Percentiles rank a stretch among this genome's conserved stretches.
These are phyloP conservation scores for Pyrenula aspistea DNA, from an alignment of 495 filamentous ascomycete species.

Conservation along the genomic window DNA sequence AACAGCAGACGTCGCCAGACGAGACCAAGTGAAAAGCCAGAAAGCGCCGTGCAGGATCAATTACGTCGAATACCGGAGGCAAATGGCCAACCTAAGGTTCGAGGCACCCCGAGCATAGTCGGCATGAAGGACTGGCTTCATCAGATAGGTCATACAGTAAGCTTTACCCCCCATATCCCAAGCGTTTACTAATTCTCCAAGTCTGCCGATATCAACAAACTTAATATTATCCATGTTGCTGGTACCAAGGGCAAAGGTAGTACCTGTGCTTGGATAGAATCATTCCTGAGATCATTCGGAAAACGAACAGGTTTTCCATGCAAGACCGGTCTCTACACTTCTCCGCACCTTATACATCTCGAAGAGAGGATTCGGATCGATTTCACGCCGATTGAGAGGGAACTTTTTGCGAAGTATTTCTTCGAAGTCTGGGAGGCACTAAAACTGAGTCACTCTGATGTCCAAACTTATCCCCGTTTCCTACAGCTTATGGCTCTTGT, in stretches of 20 bases:
- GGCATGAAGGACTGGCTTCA: neutral
- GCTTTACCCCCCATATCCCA: neutral
- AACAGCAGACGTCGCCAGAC: neutral
- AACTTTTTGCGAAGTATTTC: conserved; percentile 47
- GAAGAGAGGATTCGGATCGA: conserved; percentile 57
- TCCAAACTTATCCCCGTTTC: conserved; percentile 35
- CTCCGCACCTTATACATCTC: conserved; percentile 48
- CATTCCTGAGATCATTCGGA: conserved; percentile 21
- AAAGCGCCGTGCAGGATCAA: neutral
- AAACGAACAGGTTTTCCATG: conserved; percentile 19
- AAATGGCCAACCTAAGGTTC: neutral
- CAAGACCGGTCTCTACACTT: conserved; percentile 53
- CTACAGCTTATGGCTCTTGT: conserved; percentile 58
- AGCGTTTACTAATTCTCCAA: conserved; percentile 1
- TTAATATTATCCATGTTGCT: conserved; percentile 34
- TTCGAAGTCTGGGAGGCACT: conserved; percentile 55
- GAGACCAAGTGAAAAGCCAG: neutral
- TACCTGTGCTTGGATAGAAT: conserved; percentile 33
- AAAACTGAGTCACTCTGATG: conserved; percentile 7
- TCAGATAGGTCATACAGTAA: neutral
- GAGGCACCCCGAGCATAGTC: neutral
- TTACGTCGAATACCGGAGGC: neutral
- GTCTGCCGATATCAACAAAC: conserved; percentile 14
- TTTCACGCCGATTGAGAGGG: conserved; percentile 32
- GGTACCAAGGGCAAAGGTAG: conserved; percentile 43